Evolutionary conservation across 768 basidiomycete genomes (phyloP).

Genomic region (Leccinum incarnatum): DNA sequence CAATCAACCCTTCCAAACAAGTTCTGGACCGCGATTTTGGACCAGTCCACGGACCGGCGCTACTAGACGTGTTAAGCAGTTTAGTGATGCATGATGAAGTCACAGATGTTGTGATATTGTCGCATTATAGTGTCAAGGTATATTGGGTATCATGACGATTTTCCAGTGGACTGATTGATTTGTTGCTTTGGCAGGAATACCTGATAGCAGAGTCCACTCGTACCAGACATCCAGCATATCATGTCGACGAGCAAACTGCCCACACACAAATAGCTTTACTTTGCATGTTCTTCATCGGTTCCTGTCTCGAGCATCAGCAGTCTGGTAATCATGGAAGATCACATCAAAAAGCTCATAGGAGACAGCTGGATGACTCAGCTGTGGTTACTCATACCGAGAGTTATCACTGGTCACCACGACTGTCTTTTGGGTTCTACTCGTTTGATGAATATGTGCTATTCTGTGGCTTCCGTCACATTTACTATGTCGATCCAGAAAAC

Average conservation of each 20-base stretch:
- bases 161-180: neutral
- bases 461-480: neutral
- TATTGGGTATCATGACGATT: too few relatives aligned
- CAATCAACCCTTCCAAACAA: neutral
- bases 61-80: neutral
- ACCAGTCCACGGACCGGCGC: neutral
- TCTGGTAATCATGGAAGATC: neutral
- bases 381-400: fast-evolving
- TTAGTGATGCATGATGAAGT: neutral
- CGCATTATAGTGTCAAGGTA: neutral
- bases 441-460: neutral
- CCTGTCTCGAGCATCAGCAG: neutral
- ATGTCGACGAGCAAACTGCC: neutral
- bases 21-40: neutral
- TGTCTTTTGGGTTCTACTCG: neutral
- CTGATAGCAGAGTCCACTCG: neutral
- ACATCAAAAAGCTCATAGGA: neutral
- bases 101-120: neutral
- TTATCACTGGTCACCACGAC: neutral
- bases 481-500: neutral
- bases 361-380: too few relatives aligned
- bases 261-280: neutral
- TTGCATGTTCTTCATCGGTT: neutral
- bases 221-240: neutral
- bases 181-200: neutral